Evolutionary conservation across 2,329 filamentous ascomycete genomes (phyloP).

Genomic region (Meredithiella fracta): DNA sequence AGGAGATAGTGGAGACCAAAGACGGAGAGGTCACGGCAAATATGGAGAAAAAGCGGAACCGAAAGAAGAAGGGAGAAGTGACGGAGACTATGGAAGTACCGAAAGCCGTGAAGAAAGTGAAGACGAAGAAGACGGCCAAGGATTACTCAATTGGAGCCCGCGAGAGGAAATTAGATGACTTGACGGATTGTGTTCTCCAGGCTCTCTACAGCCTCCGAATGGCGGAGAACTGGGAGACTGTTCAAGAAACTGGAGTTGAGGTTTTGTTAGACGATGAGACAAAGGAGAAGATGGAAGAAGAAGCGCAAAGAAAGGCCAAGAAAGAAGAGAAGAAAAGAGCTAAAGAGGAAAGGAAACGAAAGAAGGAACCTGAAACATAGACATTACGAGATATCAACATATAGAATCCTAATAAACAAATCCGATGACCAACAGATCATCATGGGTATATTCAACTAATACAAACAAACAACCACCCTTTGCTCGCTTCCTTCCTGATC

Average conservation of each 20-base stretch:
- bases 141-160: neutral
- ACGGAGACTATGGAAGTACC: too few species aligned
- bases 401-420: too few species aligned
- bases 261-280: neutral
- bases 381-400: too few species aligned
- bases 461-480: too few species aligned
- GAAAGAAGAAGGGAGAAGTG: too few species aligned
- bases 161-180: conserved; percentile 7
- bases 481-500: too few species aligned
- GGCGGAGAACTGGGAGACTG: conserved; percentile 5
- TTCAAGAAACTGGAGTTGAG: neutral
- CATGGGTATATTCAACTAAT: too few species aligned
- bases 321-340: neutral
- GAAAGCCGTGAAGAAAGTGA: neutral
- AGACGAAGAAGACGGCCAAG: neutral
- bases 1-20: neutral
- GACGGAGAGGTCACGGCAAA: neutral
- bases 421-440: too few species aligned
- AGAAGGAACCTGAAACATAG: too few species aligned
- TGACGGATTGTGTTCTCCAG: conserved; percentile 9
- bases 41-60: neutral
- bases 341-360: neutral
- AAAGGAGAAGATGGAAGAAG: neutral
- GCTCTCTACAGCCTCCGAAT: conserved; percentile 8
- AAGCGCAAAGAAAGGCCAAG: neutral